Evolutionary conservation across 2,329 filamentous ascomycete species (phyloP), one percentile per base, ranked within the genome.

Genomic region (Colletotrichum falcatum): DNA sequence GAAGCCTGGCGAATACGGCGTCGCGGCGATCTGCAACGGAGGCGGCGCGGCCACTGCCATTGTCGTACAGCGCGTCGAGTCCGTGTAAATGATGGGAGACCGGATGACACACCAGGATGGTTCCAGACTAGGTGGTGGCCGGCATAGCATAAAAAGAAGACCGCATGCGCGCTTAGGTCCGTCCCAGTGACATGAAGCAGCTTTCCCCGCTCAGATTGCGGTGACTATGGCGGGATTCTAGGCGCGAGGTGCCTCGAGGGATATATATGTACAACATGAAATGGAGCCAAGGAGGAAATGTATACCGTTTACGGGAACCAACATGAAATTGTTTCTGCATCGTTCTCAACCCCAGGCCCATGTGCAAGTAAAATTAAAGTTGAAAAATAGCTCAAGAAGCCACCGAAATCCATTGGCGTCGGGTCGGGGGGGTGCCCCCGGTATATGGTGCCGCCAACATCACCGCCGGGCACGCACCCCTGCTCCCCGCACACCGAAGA

Each of bases 1-100:
- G 72, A 91, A 97, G 84, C 90, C 92, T 49, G 95, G 95, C 44
- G 93, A 99, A 83, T 98, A 98, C 79, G 96, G 96, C 64, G 93
- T 95, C 74, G 96, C 95, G 20, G 95, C 95, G 3, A 98, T 99
- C 72, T 98, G 96, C 84, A 99, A 99, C 77, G 96, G 96, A 55
- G 96, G 96, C 51, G 96, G 96, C 70, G 95, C 94, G 18, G 94
- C 95, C 1, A 95, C 93, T 12, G 96, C 95, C 0, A 87, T 98
- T 78, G 94, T 98, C 59, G 94, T 99, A 65, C 95, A 98, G 82
- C 90, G 90, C 76, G 87, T 95, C 74, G 91, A 92, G 73, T 83
- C 83, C 60, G 86, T 87, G 65, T 89, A 78, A 78, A 12, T 5
- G n/a, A 44, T 7, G 16, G 20, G 20, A 49, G 51, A 53, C 63